Conservation (phyloP, 768 basidiomycete genomes). For the Serpula lacrymans region DNA sequence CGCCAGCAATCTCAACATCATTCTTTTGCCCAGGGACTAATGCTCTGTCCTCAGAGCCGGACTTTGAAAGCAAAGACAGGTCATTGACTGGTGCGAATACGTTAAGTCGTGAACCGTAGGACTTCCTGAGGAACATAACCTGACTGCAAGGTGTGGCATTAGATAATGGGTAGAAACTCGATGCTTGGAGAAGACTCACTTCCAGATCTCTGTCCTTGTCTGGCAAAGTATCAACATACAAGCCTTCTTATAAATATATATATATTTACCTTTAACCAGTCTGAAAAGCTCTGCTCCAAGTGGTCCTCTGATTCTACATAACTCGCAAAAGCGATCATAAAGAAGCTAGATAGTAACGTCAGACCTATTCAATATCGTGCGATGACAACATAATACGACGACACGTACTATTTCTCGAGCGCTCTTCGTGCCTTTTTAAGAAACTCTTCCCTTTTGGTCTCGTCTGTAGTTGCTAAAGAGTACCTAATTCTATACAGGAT, state of each 20-base stretch:
- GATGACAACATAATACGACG: too few species aligned
- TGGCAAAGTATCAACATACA: slow-evolving; percentile 19
- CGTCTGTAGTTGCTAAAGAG: slow-evolving; percentile 71
- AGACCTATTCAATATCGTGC: slow-evolving; percentile 1
- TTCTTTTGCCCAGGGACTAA: slow-evolving; percentile 68
- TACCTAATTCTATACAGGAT: slow-evolving; percentile 81
- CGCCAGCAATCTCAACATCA: slow-evolving; percentile 72
- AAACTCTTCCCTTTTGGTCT: slow-evolving; percentile 45
- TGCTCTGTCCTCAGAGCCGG: slow-evolving; percentile 53
- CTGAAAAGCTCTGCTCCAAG: slow-evolving; percentile 68
- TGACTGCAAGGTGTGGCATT: slow-evolving; percentile 48
- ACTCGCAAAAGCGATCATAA: slow-evolving; percentile 89
- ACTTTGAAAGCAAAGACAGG: slow-evolving; percentile 75
- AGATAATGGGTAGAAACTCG: neutral
- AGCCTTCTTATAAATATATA: neutral
- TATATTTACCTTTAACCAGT: slow-evolving; percentile 74
- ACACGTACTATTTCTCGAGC: slow-evolving; percentile 83
- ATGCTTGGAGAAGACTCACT: slow-evolving; percentile 47
- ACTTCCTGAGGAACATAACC: slow-evolving; percentile 80
- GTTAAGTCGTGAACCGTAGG: slow-evolving; percentile 74
- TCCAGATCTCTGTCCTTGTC: slow-evolving; percentile 89
- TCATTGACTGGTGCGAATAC: slow-evolving; percentile 93
- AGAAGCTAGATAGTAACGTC: slow-evolving; percentile 60
- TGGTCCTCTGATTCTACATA: slow-evolving; percentile 72
- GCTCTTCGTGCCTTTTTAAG: slow-evolving; percentile 70